These are phyloP conservation scores for Penicillium expansum DNA, from an alignment of 2,329 filamentous ascomycete species.

Conservation along the genomic window DNA sequence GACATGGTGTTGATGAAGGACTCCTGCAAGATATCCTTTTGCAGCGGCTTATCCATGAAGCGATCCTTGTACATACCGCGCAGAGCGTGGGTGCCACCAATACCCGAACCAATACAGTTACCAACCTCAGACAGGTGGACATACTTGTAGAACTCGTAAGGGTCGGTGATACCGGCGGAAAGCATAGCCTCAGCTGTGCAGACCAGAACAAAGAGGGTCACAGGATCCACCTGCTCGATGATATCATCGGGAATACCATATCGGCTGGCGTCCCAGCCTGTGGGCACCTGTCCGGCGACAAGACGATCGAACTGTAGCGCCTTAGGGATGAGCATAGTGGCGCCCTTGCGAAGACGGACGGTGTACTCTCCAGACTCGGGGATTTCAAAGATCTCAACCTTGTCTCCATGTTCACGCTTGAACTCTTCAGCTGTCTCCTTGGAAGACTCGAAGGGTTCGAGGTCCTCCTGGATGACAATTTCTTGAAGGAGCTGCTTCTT, in stretches of 20 bases:
- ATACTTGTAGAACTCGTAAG: slow-evolving; percentile 99
- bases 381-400: slow-evolving; percentile 96
- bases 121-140: slow-evolving; percentile 96
- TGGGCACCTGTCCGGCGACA: slow-evolving; percentile 94
- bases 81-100: slow-evolving; percentile 88
- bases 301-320: slow-evolving; percentile 95
- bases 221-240: slow-evolving; percentile 93
- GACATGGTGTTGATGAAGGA: slow-evolving; percentile 99
- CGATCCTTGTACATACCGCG: slow-evolving; percentile 98
- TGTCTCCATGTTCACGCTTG: slow-evolving; percentile 93
- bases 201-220: slow-evolving; percentile 91
- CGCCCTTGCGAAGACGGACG: slow-evolving; percentile 92
- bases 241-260: slow-evolving; percentile 98
- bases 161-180: slow-evolving; percentile 92
- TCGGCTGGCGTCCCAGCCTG: slow-evolving; percentile 92
- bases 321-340: slow-evolving; percentile 92
- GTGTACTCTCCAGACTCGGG: slow-evolving; percentile 91
- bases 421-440: slow-evolving; percentile 98
- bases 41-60: slow-evolving; percentile 92
- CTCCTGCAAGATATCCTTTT: slow-evolving; percentile 98
- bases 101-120: slow-evolving; percentile 97
- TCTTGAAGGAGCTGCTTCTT: slow-evolving; percentile 98
- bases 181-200: slow-evolving; percentile 89
- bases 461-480: slow-evolving; percentile 93
- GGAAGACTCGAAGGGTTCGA: slow-evolving; percentile 94